Conservation (phyloP, 495 filamentous ascomycete genomes). For the Cercophora samala region DNA sequence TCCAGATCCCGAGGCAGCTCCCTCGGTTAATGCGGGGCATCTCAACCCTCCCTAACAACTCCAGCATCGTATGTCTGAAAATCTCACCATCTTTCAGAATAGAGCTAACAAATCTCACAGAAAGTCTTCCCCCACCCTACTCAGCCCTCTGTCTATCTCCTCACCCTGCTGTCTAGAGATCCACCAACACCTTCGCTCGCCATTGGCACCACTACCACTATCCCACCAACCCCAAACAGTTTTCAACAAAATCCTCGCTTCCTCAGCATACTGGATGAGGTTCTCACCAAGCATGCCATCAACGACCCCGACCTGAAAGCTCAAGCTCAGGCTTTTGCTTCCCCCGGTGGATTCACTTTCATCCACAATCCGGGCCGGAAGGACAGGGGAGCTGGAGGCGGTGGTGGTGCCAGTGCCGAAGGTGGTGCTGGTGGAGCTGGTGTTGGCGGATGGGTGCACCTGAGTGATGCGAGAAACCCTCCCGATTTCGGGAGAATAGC, state of each 20-base stretch:
- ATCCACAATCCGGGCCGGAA: conserved; percentile 32
- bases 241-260: conserved; percentile 78
- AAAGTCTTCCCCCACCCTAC: conserved; percentile 63
- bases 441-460: conserved; percentile 83
- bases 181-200: conserved; percentile 64
- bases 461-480: conserved; percentile 76
- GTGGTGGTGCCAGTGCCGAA: conserved; percentile 74
- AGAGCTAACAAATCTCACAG: conserved; percentile 41
- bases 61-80: conserved; percentile 43
- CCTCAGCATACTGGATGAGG: conserved; percentile 67
- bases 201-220: conserved; percentile 66
- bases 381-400: conserved; percentile 48
- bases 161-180: conserved; percentile 70
- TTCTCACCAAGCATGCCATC: conserved; percentile 65
- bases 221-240: conserved; percentile 74
- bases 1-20: conserved; percentile 13
- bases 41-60: conserved; percentile 42
- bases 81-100: conserved; percentile 12
- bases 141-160: conserved; percentile 48
- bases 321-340: conserved; percentile 77
- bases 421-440: conserved; percentile 81
- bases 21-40: conserved; percentile 20
- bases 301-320: conserved; percentile 68
- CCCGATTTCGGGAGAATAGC: conserved; percentile 91
- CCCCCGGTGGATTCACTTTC: conserved; percentile 63